Base-by-base conservation (phyloP, 495 filamentous ascomycete species). In the Daldinia loculata region DNA sequence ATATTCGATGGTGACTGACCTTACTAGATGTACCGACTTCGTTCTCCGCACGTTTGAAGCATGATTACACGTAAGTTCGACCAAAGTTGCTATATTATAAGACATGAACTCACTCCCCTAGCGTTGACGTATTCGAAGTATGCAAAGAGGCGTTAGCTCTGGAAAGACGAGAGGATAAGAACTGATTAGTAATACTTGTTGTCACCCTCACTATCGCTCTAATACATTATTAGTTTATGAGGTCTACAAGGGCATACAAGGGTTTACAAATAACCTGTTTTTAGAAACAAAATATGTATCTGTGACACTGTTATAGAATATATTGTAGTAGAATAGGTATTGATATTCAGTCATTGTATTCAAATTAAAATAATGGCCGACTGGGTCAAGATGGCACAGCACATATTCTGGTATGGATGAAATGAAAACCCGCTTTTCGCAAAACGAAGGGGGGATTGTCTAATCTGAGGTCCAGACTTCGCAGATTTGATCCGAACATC, bases 61-160 rank as follows among this genome's bases (percentile, higher is more conserved):
- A 66, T 22, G 63, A 66, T 30, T 66, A 66, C 29, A 30, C 15
- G 63, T 66, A 59, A 39, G 63, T 58, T 52, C 8, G 22, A 24
- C 17, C 12, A 1, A 32, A 30, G 8, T 19, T 36, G 39, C 24
- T 7, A 12, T 17, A 4, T 15, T 50, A 12, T 0, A 59, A 12
- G 7, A 15, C 6, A 4, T 0, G 14, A 22, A 22, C 43, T 66
- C n/a, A 66, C 22, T 36, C 8, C 15, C 30, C 5, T 32, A 66
- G 63, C 17, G 8, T 39, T 38, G 55, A 66, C 15, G 55, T 66
- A 15, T 39, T 66, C 9, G 30, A 66, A 48, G 51, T 30, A 29
- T 58, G 63, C 29, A 38, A 58, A 29, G 15, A 58, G 30, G 55
- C 22, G n/a, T 24, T 66, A 22, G 53, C 55, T 29, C 52, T 29